phyloP scores from a whole-genome alignment of 352 stramenopile species.

The Pseudoperonospora humuli region DNA sequence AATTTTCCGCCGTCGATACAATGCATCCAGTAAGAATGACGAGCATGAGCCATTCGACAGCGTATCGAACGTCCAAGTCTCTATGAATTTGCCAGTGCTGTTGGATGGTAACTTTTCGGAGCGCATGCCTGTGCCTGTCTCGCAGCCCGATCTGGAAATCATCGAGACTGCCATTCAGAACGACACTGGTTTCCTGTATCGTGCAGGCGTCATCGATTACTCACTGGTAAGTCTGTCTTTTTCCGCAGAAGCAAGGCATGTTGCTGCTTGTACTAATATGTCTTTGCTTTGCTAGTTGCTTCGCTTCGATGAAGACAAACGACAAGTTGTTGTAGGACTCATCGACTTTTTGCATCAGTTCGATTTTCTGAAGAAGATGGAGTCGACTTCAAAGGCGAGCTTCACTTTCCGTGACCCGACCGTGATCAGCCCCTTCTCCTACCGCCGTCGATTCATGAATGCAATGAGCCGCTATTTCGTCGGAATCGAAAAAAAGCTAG shows the following conservation, averaged over 20 bases:
- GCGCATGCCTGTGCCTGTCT: constrained; percentile 69
- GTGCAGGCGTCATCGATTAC: constrained; percentile 79
- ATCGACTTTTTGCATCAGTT: constrained; percentile 87
- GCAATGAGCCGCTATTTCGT: constrained; percentile 79
- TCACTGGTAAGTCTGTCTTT: constrained; percentile 48
- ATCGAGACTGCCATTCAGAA: constrained; percentile 67
- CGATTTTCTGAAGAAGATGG: constrained; percentile 86
- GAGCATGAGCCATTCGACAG: constrained; percentile 28
- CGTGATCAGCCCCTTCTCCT: constrained; percentile 75
- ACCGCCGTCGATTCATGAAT: constrained; percentile 75
- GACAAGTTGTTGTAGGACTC: constrained; percentile 62
- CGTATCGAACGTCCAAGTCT: constrained; percentile 40
- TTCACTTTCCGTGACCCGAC: constrained; percentile 80
- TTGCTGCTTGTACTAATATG: constrained; percentile 4
- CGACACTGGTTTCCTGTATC: constrained; percentile 68
- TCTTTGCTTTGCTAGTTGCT: constrained; percentile 39
- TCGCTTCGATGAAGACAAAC: constrained; percentile 73
- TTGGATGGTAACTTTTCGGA: constrained; percentile 78
- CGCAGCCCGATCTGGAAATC: constrained; percentile 46
- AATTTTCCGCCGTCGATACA: constrained; percentile 66
- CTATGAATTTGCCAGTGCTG: constrained; percentile 57
- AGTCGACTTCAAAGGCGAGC: constrained; percentile 81
- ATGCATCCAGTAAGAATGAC: constrained; percentile 29
- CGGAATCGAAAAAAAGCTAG: constrained; percentile 65
- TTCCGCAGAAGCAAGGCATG: background rate